These are phyloP conservation scores for Nemania sp. DNA, from an alignment of 2,329 filamentous ascomycete genomes.

Conservation along the genomic window DNA sequence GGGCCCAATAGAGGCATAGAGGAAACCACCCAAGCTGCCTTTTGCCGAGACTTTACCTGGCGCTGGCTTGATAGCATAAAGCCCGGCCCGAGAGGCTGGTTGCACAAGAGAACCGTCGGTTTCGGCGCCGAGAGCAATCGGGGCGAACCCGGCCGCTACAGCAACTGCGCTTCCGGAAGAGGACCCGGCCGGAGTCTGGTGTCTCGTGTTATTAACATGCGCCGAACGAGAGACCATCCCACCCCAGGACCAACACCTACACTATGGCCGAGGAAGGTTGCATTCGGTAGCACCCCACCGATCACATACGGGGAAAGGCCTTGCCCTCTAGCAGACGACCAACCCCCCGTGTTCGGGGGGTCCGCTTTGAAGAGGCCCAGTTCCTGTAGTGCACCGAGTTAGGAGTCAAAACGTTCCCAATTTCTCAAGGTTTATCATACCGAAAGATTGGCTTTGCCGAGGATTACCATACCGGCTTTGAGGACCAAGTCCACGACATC, in stretches of 20 bases:
- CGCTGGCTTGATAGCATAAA: background rate
- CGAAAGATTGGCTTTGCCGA: slow-evolving; percentile 11
- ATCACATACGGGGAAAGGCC: too few relatives aligned
- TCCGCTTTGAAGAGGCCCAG: background rate
- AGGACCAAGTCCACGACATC: slow-evolving; percentile 5
- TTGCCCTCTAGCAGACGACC: background rate
- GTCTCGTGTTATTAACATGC: too few relatives aligned
- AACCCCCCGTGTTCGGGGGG: slow-evolving; percentile 5
- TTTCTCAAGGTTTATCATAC: background rate
- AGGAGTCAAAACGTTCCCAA: background rate
- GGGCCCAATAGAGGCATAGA: background rate
- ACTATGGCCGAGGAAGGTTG: too few relatives aligned
- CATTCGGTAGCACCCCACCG: too few relatives aligned
- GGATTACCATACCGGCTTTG: slow-evolving; percentile 5
- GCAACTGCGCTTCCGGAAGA: background rate
- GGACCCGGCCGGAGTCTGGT: background rate
- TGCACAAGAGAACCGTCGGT: too few relatives aligned
- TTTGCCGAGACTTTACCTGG: background rate
- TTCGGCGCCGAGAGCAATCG: too few relatives aligned
- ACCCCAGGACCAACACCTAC: too few relatives aligned
- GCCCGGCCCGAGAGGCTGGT: background rate
- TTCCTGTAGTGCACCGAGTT: background rate
- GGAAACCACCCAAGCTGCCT: background rate
- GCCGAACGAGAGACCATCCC: too few relatives aligned
- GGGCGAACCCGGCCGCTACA: too few relatives aligned